A percentile compares a stretch with the other conserved stretches of the same genome.
These are phyloP conservation scores for Boletus edulis DNA, from an alignment of 768 basidiomycete species.

Conservation along the genomic window DNA sequence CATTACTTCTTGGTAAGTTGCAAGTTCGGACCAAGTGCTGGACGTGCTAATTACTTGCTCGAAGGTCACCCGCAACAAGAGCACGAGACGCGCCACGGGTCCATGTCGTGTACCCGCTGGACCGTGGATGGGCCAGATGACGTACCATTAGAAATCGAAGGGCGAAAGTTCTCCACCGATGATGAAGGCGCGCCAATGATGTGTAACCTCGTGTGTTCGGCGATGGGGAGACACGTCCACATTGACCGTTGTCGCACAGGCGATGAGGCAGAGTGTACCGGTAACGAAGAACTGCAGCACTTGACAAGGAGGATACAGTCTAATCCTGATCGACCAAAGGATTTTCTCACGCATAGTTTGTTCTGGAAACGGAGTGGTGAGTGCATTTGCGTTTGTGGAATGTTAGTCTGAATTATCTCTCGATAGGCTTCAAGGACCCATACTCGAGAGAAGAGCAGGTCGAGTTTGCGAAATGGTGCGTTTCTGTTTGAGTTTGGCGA, in stretches of 20 bases:
- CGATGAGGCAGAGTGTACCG: constrained; percentile 34
- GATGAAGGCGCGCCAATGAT: constrained; percentile 65
- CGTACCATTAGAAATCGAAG: constrained; percentile 49
- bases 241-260: constrained; percentile 53
- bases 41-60: neutral
- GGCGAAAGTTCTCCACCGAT: constrained; percentile 49
- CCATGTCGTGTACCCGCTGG: constrained; percentile 60
- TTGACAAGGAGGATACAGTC: constrained; percentile 43
- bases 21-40: neutral
- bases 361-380: constrained; percentile 56
- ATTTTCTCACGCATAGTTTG: constrained; percentile 47
- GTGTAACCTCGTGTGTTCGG: constrained; percentile 55
- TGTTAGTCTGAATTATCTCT: no score
- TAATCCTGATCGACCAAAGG: constrained; percentile 46
- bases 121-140: constrained; percentile 52
- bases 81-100: constrained; percentile 63
- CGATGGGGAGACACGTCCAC: constrained; percentile 59
- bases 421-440: constrained; percentile 59
- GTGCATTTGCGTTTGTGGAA: neutral
- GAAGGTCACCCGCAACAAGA: constrained; percentile 57
- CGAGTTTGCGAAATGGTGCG: constrained; percentile 54
- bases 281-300: constrained; percentile 46
- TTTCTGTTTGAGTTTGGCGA: neutral
- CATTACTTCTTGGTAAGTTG: constrained; percentile 47
- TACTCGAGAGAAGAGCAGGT: constrained; percentile 57